Base-by-base conservation (phyloP, 2,329 filamentous ascomycete species). In the Neoscytalidium dimidiatum region DNA sequence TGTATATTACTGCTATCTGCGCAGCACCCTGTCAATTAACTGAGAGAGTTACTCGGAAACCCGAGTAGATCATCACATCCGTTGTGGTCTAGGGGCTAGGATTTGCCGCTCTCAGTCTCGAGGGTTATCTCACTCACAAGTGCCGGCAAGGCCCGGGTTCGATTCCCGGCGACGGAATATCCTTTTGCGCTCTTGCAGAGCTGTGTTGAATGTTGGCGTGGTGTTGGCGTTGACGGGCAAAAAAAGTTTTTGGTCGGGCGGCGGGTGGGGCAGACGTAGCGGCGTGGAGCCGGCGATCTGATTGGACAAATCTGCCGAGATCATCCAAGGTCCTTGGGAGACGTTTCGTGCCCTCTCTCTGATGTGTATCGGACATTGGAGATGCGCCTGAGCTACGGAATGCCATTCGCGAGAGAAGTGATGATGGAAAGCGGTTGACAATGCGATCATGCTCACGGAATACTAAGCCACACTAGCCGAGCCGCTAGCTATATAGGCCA, bases 81-180 rank as follows among this genome's bases (percentile, higher is more conserved):
- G 56, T 60, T 60, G 56, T 60, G 56, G 56, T 60, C 56, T 60
- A 60, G 56, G 35, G 56, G 56, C 56, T 60, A 60, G 56, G 56
- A 60, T 60, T 60, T 60, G 56, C 56, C 56, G 56, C 56, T 60
- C 56, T 60, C 56, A 60, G 51, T 17, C 4, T 17, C 56, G 41
- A 60, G 56, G 31, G 56, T 46, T 21, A 44, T 44, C 35, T 44
- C 56, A 60, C 56, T 60, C 17, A 43, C 33, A 43, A 46, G 56
- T 60, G 56, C 56, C 56, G 56, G 56, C 56, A 60, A 60, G 56
- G 56, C 56, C 56, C 35, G 56, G 56, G 56, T 60, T 60, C 56
- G 56, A 60, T 60, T 60, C 56, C 56, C 56, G 35, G 56, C 56
- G 41, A 60, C 56, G 56, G 56, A 60, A 60, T 60, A 3, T 60